A percentile compares a stretch with the other conserved stretches of the same genome.
Conservation (phyloP, 176 grass and related monocot genomes). For the Zoysia japonica region DNA sequence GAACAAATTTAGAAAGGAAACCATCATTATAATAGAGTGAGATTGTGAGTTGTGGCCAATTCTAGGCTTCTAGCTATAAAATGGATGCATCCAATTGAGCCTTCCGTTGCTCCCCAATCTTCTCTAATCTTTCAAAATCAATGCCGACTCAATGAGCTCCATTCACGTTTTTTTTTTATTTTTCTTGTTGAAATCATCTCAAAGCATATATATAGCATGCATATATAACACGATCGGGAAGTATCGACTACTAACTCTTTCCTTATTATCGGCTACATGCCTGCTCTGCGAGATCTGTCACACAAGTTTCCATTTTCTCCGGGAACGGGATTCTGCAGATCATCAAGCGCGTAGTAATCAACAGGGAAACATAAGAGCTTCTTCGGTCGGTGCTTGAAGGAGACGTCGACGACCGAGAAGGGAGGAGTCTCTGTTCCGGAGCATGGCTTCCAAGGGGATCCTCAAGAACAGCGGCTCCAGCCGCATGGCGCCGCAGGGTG, state of each 20-base stretch:
- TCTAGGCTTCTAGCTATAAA: not conserved
- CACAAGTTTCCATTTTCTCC: slow-evolving; percentile 4
- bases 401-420: not conserved
- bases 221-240: too few relatives aligned
- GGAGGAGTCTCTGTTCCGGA: not conserved
- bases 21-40: not conserved
- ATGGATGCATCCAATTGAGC: not conserved
- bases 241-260: too few relatives aligned
- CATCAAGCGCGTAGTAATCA: not conserved
- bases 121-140: too few relatives aligned
- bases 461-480: slow-evolving; percentile 65
- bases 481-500: slow-evolving; percentile 41
- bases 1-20: not conserved
- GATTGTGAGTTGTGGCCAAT: not conserved
- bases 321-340: slow-evolving; percentile 22
- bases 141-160: too few relatives aligned
- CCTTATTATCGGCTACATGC: not conserved
- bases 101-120: too few relatives aligned
- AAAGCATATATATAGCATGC: too few relatives aligned
- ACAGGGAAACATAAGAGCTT: not conserved
- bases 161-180: too few relatives aligned
- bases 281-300: not conserved
- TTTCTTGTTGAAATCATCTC: too few relatives aligned
- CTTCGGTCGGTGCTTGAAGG: not conserved
- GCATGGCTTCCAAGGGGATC: slow-evolving; percentile 82